phyloP scores from a whole-genome alignment of 2,329 filamentous ascomycete species.

The Aspergillus sp. region DNA sequence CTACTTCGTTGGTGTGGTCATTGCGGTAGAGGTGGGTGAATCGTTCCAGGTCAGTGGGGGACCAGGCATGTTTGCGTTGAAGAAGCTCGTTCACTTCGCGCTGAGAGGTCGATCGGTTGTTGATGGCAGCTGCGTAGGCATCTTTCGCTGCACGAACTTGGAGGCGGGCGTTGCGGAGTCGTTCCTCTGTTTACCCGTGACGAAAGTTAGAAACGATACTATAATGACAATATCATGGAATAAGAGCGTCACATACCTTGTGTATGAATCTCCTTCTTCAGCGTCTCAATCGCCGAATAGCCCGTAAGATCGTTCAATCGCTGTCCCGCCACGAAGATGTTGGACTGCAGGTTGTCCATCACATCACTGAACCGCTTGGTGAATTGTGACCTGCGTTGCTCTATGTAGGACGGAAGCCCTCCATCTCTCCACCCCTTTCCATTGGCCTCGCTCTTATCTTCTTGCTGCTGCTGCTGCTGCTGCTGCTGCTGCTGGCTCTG shows the following conservation, averaged over 20 bases:
- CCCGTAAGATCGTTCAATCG: conserved; percentile 92
- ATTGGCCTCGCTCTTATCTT: conserved; percentile 11
- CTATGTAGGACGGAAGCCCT: conserved; percentile 39
- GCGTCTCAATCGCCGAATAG: conserved; percentile 84
- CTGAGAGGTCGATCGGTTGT: conserved; percentile 82
- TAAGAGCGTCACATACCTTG: conserved; percentile 53
- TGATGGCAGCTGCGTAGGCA: conserved; percentile 79
- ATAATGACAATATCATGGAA: not conserved
- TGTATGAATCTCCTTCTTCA: conserved; percentile 74
- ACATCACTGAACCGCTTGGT: conserved; percentile 66
- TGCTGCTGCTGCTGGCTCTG: conserved; percentile 4
- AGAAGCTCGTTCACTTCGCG: conserved; percentile 93
- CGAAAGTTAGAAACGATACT: conserved; percentile 7
- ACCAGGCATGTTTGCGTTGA: conserved; percentile 92
- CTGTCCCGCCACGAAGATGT: conserved; percentile 80
- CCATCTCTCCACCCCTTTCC: conserved; percentile 9
- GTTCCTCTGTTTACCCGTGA: conserved; percentile 46
- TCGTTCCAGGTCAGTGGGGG: conserved; percentile 80
- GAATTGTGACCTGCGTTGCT: conserved; percentile 56
- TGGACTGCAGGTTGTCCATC: conserved; percentile 88
- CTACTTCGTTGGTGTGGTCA: conserved; percentile 90
- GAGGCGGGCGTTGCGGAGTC: conserved; percentile 57
- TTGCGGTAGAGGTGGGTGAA: conserved; percentile 91
- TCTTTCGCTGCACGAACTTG: conserved; percentile 71
- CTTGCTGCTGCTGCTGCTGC: conserved; percentile 5